Evolutionary conservation across 352 stramenopile species (phyloP).

Genomic region (Globisporangium nodosum): DNA sequence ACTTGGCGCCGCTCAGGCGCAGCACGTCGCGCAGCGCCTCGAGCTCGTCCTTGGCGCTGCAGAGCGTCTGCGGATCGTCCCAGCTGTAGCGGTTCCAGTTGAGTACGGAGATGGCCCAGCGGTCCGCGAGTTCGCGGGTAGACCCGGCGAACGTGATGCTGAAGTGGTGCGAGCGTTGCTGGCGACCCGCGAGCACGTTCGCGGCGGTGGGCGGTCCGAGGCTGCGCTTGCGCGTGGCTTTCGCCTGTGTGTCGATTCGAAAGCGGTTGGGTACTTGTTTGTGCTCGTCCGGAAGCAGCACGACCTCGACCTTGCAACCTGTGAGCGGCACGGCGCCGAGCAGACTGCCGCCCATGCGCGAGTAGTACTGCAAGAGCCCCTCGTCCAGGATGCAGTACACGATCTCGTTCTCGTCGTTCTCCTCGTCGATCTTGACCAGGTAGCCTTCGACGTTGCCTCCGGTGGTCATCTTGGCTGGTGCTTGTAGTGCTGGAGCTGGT

Average conservation of each 20-base stretch:
- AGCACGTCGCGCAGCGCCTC: slow-evolving; percentile 39
- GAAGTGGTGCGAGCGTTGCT: slow-evolving; percentile 18
- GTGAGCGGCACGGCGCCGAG: slow-evolving; percentile 62
- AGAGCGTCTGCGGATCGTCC: slow-evolving; percentile 75
- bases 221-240: slow-evolving; percentile 22
- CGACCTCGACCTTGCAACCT: slow-evolving; percentile 71
- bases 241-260: slow-evolving; percentile 42
- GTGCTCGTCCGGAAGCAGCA: slow-evolving; percentile 48
- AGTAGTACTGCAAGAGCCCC: slow-evolving; percentile 77
- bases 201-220: slow-evolving; percentile 11
- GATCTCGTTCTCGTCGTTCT: slow-evolving; percentile 33
- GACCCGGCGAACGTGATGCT: slow-evolving; percentile 44
- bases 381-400: slow-evolving; percentile 86
- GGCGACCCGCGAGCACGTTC: slow-evolving; percentile 13
- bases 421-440: slow-evolving; percentile 57
- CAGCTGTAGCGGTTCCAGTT: slow-evolving; percentile 87
- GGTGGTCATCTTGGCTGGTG: slow-evolving; percentile 21
- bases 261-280: slow-evolving; percentile 52
- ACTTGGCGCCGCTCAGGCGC: slow-evolving; percentile 16
- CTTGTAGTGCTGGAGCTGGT: neutral
- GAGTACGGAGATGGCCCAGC: slow-evolving; percentile 71
- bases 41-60: slow-evolving; percentile 67
- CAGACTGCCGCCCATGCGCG: slow-evolving; percentile 55
- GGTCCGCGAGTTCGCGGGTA: slow-evolving; percentile 47
- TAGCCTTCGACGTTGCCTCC: slow-evolving; percentile 83